Evolutionary conservation across 768 basidiomycete species (phyloP), one percentile per base, ranked within the genome.

Genomic region (Serendipita sp.): DNA sequence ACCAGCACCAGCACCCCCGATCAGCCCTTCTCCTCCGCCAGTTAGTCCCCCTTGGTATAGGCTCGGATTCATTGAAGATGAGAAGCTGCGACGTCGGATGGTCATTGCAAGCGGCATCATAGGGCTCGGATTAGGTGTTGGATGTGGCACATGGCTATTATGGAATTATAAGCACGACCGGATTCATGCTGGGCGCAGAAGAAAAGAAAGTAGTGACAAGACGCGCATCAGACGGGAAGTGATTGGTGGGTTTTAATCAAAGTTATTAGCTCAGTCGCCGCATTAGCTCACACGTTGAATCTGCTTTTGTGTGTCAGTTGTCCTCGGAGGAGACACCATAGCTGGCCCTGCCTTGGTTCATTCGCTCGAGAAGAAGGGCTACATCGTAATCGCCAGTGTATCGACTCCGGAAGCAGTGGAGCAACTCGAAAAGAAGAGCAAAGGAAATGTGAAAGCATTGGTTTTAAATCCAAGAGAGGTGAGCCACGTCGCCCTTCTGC

Each of bases 401-500:
- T 76, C 83, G 0, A 83, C 80, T 3, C 80, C 85, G 0, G 84
- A 85, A 64, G 82, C 82, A n/a, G 83, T 83, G 41, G 77, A 80
- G 15, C 75, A 74, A 15, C 75, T 93, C 51, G 90, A 94, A 72
- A 76, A 75, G 41, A 76, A 77, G 66, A 81, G 83, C 30, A 78
- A 85, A 67, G 92, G 92, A 32, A 91, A 82, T 73, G 81, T 91
- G 65, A 85, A 85, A 62, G 90, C 86, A 0, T 80, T 92, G 65
- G 84, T 93, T 35, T 80, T 93, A 45, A 85, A 93, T 73, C 85
- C 90, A 0, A 78, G 77, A 63, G 85, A 91, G 79, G 91, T 87
- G 70, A 47, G 78, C 68, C 46, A 10, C 8, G 64, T 13, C 44
- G 35, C 62, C 23, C 18, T 52, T 44, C 3, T 41, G 41, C 56